phyloP scores from a whole-genome alignment of 108 stramenopile species.

The Discostella pseudostelligera region DNA sequence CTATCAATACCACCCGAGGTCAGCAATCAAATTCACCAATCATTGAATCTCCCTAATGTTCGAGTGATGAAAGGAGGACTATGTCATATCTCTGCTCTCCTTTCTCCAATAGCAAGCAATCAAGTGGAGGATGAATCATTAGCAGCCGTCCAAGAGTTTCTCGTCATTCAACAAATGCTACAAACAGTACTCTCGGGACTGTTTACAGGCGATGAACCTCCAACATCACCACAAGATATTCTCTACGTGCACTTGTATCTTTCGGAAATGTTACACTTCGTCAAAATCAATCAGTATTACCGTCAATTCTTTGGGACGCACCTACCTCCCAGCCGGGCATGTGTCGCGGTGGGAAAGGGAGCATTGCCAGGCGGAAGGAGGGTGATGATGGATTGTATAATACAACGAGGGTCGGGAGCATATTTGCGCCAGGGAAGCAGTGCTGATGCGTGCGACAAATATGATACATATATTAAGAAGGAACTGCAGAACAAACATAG shows the following conservation, averaged over 20 bases:
- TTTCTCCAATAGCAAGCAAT: conserved; percentile 56
- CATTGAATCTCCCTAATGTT: conserved; percentile 50
- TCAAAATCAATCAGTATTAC: conserved; percentile 85
- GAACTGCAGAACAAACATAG: conserved; percentile 57
- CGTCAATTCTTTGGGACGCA: conserved; percentile 71
- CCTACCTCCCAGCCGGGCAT: conserved; percentile 81
- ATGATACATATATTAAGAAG: conserved; percentile 38
- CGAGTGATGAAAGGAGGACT: conserved; percentile 60
- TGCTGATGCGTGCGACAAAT: conserved; percentile 7
- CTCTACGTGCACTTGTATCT: conserved; percentile 93
- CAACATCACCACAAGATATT: conserved; percentile 72
- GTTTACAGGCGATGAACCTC: conserved; percentile 14
- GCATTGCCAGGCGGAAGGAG: conserved; percentile 72
- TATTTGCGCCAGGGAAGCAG: conserved; percentile 54
- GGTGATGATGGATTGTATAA: conserved; percentile 80
- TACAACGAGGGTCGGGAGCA: conserved; percentile 69
- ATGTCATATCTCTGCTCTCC: conserved; percentile 67
- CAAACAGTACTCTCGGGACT: conserved; percentile 23
- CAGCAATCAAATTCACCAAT: background rate
- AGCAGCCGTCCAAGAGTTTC: conserved; percentile 60
- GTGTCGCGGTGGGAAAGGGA: conserved; percentile 71
- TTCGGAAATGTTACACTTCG: conserved; percentile 88
- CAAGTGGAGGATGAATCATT: conserved; percentile 47
- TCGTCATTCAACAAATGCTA: conserved; percentile 47
- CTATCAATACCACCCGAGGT: too few species aligned